phyloP scores from a whole-genome alignment of 345 rosid genomes.

The Eucalyptus dawsonii region DNA sequence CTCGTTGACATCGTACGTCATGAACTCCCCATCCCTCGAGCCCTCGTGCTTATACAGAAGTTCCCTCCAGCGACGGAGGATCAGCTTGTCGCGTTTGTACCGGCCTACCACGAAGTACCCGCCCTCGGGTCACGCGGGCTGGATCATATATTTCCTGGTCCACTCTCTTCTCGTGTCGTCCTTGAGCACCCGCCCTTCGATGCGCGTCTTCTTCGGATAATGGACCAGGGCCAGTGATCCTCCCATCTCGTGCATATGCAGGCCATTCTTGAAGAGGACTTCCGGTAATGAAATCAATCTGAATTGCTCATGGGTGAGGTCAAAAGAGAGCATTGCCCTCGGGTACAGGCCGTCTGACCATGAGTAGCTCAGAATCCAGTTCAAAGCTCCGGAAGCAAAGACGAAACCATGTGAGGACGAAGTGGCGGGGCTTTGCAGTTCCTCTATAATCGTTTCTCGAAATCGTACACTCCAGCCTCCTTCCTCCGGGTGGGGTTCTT shows the following conservation, averaged over 20 bases:
- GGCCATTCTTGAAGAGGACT: background rate
- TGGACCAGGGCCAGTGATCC: background rate
- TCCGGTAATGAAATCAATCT: background rate
- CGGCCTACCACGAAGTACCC: background rate
- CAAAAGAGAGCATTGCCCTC: background rate
- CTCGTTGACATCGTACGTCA: background rate
- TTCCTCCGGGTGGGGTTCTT: background rate
- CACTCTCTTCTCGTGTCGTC: background rate
- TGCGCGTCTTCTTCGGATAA: background rate
- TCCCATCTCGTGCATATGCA: background rate
- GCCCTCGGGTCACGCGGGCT: accelerated
- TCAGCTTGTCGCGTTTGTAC: background rate
- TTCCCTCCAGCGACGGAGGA: background rate
- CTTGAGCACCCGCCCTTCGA: background rate
- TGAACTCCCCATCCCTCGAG: background rate
- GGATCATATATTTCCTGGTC: background rate
- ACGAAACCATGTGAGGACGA: background rate
- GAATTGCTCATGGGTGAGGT: background rate
- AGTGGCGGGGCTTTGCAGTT: background rate
- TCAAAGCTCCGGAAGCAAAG: background rate
- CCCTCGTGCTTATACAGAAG: background rate
- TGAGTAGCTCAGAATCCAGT: background rate
- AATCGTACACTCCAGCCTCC: background rate
- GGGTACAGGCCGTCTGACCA: background rate
- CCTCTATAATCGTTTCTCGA: background rate